These are phyloP conservation scores for Gossypium trilobum DNA, from an alignment of 441 rosid genomes.

Conservation along the genomic window DNA sequence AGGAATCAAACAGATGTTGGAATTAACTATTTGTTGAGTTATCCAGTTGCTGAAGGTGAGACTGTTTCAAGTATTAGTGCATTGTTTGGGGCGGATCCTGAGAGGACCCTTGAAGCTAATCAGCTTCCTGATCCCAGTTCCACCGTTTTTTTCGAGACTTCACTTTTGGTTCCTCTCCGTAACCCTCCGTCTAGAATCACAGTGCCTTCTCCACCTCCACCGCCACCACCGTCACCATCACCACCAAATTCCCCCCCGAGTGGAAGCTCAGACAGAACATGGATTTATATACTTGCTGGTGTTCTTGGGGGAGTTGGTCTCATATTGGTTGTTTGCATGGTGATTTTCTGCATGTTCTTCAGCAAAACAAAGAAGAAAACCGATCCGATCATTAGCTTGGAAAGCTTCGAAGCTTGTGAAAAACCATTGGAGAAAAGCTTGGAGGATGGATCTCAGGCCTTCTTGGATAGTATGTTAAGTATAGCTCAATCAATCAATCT, in stretches of 20 bases:
- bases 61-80: slow-evolving; percentile 21
- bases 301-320: slow-evolving; percentile 42
- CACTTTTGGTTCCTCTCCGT: slow-evolving; percentile 49
- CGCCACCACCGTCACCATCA: slow-evolving; percentile 15
- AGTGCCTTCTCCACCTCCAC: slow-evolving; percentile 25
- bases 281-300: slow-evolving; percentile 46
- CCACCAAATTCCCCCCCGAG: slow-evolving; percentile 19
- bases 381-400: slow-evolving; percentile 12
- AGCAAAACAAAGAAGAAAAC: slow-evolving; percentile 17
- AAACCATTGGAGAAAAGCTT: slow-evolving; percentile 25
- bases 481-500: slow-evolving; percentile 46
- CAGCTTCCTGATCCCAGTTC: slow-evolving; percentile 18
- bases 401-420: slow-evolving; percentile 30
- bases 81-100: slow-evolving; percentile 34
- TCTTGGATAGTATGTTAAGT: slow-evolving; percentile 33
- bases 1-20: slow-evolving; percentile 43
- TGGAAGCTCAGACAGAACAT: slow-evolving; percentile 30
- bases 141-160: slow-evolving; percentile 38
- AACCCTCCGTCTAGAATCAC: slow-evolving; percentile 34
- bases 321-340: slow-evolving; percentile 17
- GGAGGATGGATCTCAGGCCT: slow-evolving; percentile 29
- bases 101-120: slow-evolving; percentile 46
- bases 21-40: slow-evolving; percentile 42
- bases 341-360: slow-evolving; percentile 26
- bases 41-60: slow-evolving; percentile 27